Base-by-base conservation (phyloP, 2,329 filamentous ascomycete genomes). In the Colletotrichum sp. region DNA sequence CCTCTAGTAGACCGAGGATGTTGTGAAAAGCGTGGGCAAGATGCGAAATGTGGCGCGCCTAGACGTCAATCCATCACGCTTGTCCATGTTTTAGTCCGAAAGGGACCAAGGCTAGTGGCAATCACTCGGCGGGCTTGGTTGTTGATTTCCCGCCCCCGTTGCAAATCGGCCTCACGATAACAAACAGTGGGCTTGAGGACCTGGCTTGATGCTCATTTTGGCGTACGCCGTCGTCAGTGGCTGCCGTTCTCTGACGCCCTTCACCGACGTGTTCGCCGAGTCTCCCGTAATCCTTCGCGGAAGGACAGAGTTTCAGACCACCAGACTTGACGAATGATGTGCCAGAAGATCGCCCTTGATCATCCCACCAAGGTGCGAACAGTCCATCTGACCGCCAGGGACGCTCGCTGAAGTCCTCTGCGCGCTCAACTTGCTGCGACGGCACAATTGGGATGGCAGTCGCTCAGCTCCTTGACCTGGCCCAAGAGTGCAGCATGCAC, bases 401-500 rank as follows among this genome's bases (percentile, higher is more conserved):
- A 52, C 57, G 34, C 26, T 68, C 60, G 65, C 13, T 32, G 18
- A 28, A 30, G 44, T 60, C 39, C 16, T 34, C 36, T 39, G 39
- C 26, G 52, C 34, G 32, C 34, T 52, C 48, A 52, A 30, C 22
- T 63, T 48, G 30, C 48, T 59, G 60, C 62, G 39, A 64, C 59
- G 32, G n/a, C 30, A 59, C 57, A 69, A 30, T 74, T 76, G 65
- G 74, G 74, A 76, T 76, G 74, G 71, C 74, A 76, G 70, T 73
- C 64, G 57, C 44, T 34, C 55, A 68, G 39, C 26, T 63, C 57
- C 73, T 52, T 59, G 73, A 60, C 59, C 32, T 44, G 57, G 70
- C 26, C 59, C 48, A 36, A 39, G 59, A 64, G 73, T 55, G 28
- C 39, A 65, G 66, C 36, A 63, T 34, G 32, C 68, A 67, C 64